These are phyloP conservation scores for Jaapia argillacea DNA, from an alignment of 768 basidiomycete genomes.

Conservation along the genomic window DNA sequence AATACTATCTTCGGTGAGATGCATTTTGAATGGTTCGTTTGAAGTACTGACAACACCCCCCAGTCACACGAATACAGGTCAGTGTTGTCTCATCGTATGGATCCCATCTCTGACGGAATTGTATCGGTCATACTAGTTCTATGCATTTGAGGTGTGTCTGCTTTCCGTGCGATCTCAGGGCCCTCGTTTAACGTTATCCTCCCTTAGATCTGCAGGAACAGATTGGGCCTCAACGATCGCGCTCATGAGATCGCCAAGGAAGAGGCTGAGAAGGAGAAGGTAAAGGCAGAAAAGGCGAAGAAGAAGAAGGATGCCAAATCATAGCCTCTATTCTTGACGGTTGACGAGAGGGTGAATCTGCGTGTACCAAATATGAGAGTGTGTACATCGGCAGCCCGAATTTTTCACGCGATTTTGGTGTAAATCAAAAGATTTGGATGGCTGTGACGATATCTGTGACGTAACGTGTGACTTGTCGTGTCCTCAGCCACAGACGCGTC, in stretches of 20 bases:
- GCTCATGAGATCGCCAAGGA: slow-evolving; percentile 75
- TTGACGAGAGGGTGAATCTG: no score
- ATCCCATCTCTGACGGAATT: neutral
- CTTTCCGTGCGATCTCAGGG: no score
- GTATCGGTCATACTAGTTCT: slow-evolving; percentile 52
- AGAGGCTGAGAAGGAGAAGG: slow-evolving; percentile 43
- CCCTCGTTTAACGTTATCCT: no score
- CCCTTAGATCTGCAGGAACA: slow-evolving; percentile 79
- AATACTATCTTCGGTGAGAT: slow-evolving; percentile 89
- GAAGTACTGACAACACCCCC: neutral
- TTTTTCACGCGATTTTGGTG: no score
- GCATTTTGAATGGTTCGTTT: neutral
- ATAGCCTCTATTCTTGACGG: no score
- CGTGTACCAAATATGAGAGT: no score
- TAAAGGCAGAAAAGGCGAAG: slow-evolving; percentile 52
- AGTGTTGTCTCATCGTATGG: slow-evolving; percentile 13
- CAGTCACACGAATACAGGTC: slow-evolving; percentile 69
- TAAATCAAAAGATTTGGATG: no score
- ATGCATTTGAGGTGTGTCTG: slow-evolving; percentile 82
- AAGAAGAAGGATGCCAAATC: slow-evolving; percentile 18
- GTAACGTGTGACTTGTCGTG: no score
- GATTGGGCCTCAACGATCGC: slow-evolving; percentile 80
- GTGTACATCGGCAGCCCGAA: no score
- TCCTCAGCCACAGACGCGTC: no score
- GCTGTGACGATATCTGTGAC: no score